Percentiles rank a stretch among this genome's conserved stretches.
phyloP scores from a whole-genome alignment of 176 grass and related monocot species.

The Guadua angustifolia region DNA sequence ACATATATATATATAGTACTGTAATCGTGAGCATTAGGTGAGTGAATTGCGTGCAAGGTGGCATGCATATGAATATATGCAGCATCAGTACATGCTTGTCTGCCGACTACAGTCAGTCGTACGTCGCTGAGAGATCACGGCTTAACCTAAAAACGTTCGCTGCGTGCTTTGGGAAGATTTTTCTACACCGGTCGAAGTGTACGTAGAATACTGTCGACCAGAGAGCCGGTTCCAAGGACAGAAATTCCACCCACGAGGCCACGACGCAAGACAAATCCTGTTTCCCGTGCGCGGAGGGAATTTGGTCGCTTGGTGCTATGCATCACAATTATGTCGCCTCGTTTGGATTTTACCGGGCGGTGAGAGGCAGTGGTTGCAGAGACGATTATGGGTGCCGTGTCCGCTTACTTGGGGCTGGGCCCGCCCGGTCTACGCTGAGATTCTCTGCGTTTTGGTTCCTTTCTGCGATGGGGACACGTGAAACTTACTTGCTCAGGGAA shows the following conservation, averaged over 20 bases:
- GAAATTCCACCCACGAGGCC: neutral
- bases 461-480: constrained; percentile 1
- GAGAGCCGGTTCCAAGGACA: neutral
- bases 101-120: neutral
- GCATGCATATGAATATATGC: no score
- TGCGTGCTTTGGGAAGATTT: neutral
- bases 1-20: neutral
- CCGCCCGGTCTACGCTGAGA: constrained; percentile 39
- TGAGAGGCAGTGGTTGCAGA: constrained; percentile 5
- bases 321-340: constrained; percentile 18
- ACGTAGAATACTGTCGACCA: neutral
- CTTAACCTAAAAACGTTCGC: neutral
- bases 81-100: no score
- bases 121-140: neutral
- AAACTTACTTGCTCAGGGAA: neutral
- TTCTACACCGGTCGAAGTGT: neutral
- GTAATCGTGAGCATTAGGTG: constrained; percentile 14
- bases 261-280: neutral
- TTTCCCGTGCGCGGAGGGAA: constrained; percentile 41
- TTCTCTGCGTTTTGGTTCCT: constrained; percentile 39
- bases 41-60: neutral
- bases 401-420: neutral
- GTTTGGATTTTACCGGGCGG: constrained; percentile 43
- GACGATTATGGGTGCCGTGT: constrained; percentile 39
- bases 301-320: constrained; percentile 40